Evolutionary conservation across 169 alveolate species (phyloP).

Genomic region (Plasmodium sp.): DNA sequence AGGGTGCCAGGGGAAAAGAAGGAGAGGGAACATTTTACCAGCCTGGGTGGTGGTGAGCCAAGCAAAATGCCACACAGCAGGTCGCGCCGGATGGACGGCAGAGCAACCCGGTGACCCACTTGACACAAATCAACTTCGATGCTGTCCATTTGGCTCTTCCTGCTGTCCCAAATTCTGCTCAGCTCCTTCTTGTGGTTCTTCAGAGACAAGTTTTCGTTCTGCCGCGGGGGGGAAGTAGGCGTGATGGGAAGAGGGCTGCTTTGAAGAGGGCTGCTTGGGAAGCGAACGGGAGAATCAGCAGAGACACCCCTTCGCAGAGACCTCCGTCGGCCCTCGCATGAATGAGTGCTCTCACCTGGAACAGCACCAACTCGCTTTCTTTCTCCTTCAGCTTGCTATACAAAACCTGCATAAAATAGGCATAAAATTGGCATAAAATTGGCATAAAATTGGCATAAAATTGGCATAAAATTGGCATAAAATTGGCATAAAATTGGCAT

Average conservation of each 20-base stretch:
- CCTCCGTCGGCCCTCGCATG: neutral
- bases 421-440: neutral
- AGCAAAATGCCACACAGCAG: neutral
- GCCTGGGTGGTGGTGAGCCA: neutral
- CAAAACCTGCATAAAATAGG: neutral
- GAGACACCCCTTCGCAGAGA: neutral
- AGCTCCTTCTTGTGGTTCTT: constrained; percentile 1
- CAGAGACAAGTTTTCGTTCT: constrained; percentile 54
- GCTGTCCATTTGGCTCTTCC: constrained; percentile 19
- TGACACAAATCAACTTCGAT: constrained; percentile 14
- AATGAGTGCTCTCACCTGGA: constrained; percentile 10
- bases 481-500: neutral
- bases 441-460: neutral
- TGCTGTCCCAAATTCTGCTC: constrained; percentile 1
- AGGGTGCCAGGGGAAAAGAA: neutral
- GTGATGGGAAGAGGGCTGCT: neutral
- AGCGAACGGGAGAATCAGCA: neutral
- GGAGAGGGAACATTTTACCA: neutral
- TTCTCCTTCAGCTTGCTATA: constrained; percentile 47
- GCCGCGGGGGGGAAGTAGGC: neutral
- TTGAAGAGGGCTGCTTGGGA: neutral
- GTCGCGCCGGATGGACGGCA: too few relatives aligned
- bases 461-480: neutral
- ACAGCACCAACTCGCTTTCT: constrained; percentile 3
- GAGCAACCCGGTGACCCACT: neutral